phyloP scores from a whole-genome alignment of 306 rosid genomes.

The Vigna angularis region DNA sequence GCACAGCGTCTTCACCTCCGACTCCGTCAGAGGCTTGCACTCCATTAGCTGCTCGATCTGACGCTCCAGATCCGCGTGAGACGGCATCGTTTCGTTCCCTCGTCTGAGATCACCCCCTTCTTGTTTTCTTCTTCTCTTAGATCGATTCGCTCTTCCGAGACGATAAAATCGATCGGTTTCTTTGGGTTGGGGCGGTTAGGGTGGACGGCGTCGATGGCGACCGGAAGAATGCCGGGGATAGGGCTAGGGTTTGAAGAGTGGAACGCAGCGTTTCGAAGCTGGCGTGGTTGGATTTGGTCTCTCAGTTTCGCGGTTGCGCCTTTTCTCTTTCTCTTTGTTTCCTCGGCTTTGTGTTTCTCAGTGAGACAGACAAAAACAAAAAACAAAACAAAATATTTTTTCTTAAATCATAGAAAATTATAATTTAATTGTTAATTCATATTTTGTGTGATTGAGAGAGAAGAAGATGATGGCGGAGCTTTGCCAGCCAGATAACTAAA shows the following conservation, averaged over 20 bases:
- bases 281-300: slow-evolving; percentile 37
- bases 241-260: slow-evolving; percentile 33
- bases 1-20: slow-evolving; percentile 67
- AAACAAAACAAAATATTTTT: not conserved
- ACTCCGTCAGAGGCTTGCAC: slow-evolving; percentile 63
- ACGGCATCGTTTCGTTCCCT: slow-evolving; percentile 55
- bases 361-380: slow-evolving; percentile 39
- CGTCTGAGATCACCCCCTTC: slow-evolving; percentile 17
- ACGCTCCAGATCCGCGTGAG: slow-evolving; percentile 73
- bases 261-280: slow-evolving; percentile 48
- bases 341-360: slow-evolving; percentile 29
- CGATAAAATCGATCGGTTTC: slow-evolving; percentile 1
- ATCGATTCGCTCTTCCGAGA: slow-evolving; percentile 39
- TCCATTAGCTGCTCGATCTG: slow-evolving; percentile 73
- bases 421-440: not conserved
- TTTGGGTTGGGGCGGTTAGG: not conserved
- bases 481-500: not conserved
- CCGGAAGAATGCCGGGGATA: not conserved
- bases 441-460: slow-evolving; percentile 14
- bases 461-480: not conserved
- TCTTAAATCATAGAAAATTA: not conserved
- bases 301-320: slow-evolving; percentile 8
- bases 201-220: slow-evolving; percentile 18
- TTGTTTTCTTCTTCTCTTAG: slow-evolving; percentile 1
- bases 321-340: slow-evolving; percentile 29